Evolutionary conservation across 2,329 filamentous ascomycete genomes (phyloP), one percentile per base, ranked within the genome.

Genomic region (Xylaria polymorpha): DNA sequence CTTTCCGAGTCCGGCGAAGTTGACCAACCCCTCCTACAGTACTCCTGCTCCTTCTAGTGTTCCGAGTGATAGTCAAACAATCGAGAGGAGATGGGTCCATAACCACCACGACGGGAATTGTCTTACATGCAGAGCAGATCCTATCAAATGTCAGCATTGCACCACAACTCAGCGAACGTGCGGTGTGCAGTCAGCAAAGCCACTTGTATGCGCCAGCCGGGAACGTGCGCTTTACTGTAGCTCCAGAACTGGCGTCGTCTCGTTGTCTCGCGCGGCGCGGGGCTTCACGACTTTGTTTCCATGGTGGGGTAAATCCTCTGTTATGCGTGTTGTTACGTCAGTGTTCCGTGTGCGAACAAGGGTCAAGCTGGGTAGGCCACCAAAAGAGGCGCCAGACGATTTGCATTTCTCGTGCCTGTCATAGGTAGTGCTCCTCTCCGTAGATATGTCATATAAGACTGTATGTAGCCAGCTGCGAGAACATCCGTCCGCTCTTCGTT

Each of bases 41-140:
- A n/a, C n/a, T n/a, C n/a, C 32, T 43, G 4, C 56, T 51, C 8
- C 14, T 18, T 25, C 59, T 64, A 3, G 25, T 41, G 25, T 20
- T 22, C 39, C 29, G 35, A 22, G 43, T 55, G 43, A 41, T 35
- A 53, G 20, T 25, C 29, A 51, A 4, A 58, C 39, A 41, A 56
- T 39, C 12, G 50, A 25, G 39, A 44, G 53, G 46, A 55, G 64
- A n/a, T n/a, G 50, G 12, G 12, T 53, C 48, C 53, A 57, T 55
- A 59, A 37, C 58, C 62, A 64, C 61, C 46, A 64, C 43, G 20
- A 46, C 53, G 44, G 61, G 57, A 63, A 44, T 15, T 44, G 60
- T 70, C 66, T 70, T 64, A 69, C 64, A 67, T 68, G 67, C 66
- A 71, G 64, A 58, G 66, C 44, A 67, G 61, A 71, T 69, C 71